A percentile compares a stretch with the other conserved stretches of the same genome.
Conservation (phyloP, 345 rosid genomes). For the Bretschneidera sinensis region DNA sequence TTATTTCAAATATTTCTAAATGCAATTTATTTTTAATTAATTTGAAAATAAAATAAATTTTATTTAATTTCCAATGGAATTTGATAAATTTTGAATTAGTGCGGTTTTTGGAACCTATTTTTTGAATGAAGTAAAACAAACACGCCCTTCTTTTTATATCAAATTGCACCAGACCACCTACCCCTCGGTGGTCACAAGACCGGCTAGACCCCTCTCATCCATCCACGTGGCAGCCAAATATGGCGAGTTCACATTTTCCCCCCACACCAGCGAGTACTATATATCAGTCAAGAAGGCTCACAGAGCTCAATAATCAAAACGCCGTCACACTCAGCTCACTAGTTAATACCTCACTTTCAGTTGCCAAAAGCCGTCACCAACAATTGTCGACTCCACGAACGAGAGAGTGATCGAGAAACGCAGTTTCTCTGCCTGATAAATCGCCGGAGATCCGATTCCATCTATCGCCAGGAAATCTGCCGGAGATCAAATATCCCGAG, state of each 20-base stretch:
- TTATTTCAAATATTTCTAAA: too few species aligned
- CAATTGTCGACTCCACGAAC: not conserved
- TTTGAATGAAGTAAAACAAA: too few species aligned
- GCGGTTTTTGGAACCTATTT: too few species aligned
- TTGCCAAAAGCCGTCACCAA: constrained; percentile 19
- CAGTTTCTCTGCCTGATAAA: constrained; percentile 7
- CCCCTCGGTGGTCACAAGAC: not conserved
- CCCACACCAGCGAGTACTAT: not conserved
- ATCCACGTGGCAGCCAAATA: not conserved
- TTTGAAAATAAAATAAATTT: too few species aligned
- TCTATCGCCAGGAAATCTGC: constrained; percentile 4
- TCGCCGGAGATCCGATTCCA: constrained; percentile 12
- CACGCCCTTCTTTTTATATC: not conserved
- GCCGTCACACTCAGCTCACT: constrained; percentile 8
- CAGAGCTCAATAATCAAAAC: not conserved
- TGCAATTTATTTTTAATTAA: too few species aligned
- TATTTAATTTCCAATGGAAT: too few species aligned
- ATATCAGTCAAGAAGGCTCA: too few species aligned
- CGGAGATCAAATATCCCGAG: not conserved
- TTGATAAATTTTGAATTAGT: too few species aligned
- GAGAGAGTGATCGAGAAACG: constrained; percentile 11
- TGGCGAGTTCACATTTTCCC: not conserved
- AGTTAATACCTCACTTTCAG: constrained; percentile 9
- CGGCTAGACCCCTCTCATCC: not conserved
- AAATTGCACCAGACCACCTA: not conserved